phyloP scores from a whole-genome alignment of 2,329 filamentous ascomycete genomes.

The Fusarium fujikuroi region DNA sequence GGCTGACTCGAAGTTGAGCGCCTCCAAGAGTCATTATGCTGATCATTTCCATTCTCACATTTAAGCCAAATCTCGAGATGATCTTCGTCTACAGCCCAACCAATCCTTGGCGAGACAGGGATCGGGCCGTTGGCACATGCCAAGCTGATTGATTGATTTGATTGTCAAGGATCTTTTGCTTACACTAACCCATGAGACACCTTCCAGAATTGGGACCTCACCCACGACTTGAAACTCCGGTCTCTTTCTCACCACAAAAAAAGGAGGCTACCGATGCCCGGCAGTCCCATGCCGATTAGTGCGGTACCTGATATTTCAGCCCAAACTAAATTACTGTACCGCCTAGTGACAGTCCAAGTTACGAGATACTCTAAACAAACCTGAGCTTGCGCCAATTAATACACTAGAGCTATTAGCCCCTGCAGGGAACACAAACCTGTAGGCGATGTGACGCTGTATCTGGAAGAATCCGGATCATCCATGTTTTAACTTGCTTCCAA shows the following conservation, averaged over 20 bases:
- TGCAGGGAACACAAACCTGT: neutral
- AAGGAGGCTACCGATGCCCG: constrained; percentile 1
- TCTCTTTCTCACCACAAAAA: neutral
- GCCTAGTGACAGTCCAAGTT: neutral
- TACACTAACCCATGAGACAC: neutral
- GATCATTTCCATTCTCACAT: neutral
- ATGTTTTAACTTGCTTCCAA: neutral
- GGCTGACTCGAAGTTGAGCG: neutral
- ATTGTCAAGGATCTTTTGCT: constrained; percentile 1
- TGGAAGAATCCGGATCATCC: constrained; percentile 12
- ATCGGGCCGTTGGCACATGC: constrained; percentile 13
- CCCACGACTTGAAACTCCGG: constrained; percentile 8
- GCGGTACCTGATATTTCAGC: neutral
- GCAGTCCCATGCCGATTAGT: neutral
- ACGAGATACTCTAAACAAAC: neutral
- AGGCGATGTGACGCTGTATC: constrained; percentile 8
- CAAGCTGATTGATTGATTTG: neutral
- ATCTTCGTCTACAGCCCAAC: neutral
- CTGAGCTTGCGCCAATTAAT: neutral
- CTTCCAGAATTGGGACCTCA: constrained; percentile 17
- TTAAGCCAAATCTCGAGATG: neutral
- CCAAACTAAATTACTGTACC: neutral
- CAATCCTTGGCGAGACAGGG: neutral
- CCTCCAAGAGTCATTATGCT: neutral
- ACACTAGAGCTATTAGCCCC: neutral